Evolutionary conservation across 352 stramenopile genomes (phyloP).

Genomic region (Phytopythium ostracodes): DNA sequence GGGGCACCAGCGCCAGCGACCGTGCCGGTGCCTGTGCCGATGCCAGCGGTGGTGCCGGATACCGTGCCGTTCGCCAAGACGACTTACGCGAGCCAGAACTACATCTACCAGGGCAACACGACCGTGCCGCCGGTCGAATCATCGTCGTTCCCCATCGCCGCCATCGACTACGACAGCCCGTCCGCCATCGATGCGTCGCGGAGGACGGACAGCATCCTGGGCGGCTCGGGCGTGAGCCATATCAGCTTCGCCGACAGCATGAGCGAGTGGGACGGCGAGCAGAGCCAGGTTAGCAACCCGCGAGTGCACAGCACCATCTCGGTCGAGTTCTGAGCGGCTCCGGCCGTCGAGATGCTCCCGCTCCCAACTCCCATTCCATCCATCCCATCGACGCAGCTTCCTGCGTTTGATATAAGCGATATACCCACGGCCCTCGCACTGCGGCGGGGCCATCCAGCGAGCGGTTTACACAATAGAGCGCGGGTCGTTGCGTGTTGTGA

Average conservation of each 20-base stretch:
- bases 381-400: background rate
- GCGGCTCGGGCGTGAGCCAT: conserved; percentile 14
- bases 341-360: no score
- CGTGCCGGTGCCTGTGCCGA: background rate
- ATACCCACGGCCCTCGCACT: background rate
- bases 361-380: background rate
- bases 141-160: conserved; percentile 3
- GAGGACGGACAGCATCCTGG: conserved; percentile 40
- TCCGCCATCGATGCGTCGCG: conserved; percentile 34
- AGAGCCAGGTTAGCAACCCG: background rate
- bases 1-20: conserved; percentile 11
- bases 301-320: conserved; percentile 6
- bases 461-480: background rate
- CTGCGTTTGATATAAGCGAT: conserved; percentile 6
- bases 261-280: conserved; percentile 4
- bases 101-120: conserved; percentile 10
- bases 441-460: background rate
- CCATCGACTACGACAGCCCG: conserved; percentile 42
- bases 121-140: conserved; percentile 8
- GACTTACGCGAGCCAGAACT: conserved; percentile 11
- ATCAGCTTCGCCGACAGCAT: conserved; percentile 3
- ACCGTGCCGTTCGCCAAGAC: conserved; percentile 13
- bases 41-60: background rate
- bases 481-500: background rate
- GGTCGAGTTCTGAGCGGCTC: conserved; percentile 5